Percentiles rank a stretch among this genome's conserved stretches.
Conservation (phyloP, 441 rosid species). For the Euphorbia celastroides region DNA sequence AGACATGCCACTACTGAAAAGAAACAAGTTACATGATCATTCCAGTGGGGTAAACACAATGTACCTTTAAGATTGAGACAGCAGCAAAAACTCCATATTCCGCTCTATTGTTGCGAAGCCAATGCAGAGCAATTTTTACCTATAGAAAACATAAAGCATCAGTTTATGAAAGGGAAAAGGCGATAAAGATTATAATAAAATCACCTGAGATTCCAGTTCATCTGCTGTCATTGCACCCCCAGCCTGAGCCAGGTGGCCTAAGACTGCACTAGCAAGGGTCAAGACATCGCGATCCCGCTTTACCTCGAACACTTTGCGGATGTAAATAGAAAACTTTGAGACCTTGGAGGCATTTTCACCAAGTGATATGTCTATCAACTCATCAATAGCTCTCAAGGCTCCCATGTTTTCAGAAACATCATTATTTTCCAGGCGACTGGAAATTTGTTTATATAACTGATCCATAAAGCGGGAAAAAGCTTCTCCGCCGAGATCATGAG, state of each 20-base stretch:
- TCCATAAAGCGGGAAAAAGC: conserved; percentile 87
- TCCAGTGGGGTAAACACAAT: background rate
- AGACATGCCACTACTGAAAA: background rate
- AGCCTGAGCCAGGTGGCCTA: conserved; percentile 96
- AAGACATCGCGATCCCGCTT: conserved; percentile 85
- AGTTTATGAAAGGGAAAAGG: conserved; percentile 9
- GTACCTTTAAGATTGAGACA: conserved; percentile 90
- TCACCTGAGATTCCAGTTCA: conserved; percentile 95
- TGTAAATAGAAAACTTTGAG: conserved; percentile 70
- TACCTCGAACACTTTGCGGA: conserved; percentile 69
- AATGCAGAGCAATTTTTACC: conserved; percentile 85
- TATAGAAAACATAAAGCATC: conserved; percentile 26
- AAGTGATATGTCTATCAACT: conserved; percentile 84
- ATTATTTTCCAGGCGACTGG: conserved; percentile 61
- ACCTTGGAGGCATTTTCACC: conserved; percentile 98
- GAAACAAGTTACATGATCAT: background rate
- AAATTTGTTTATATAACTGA: conserved; percentile 69
- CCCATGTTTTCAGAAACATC: conserved; percentile 88
- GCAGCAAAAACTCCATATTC: conserved; percentile 95
- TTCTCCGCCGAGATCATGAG: conserved; percentile 87
- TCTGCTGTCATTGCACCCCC: conserved; percentile 99
- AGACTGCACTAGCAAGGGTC: conserved; percentile 89
- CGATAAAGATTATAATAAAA: conserved; percentile 13
- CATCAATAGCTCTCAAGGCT: conserved; percentile 88
- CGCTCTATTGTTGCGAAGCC: conserved; percentile 89